Conservation (phyloP, 2,329 filamentous ascomycete genomes). For the Diplocarpon mali region DNA sequence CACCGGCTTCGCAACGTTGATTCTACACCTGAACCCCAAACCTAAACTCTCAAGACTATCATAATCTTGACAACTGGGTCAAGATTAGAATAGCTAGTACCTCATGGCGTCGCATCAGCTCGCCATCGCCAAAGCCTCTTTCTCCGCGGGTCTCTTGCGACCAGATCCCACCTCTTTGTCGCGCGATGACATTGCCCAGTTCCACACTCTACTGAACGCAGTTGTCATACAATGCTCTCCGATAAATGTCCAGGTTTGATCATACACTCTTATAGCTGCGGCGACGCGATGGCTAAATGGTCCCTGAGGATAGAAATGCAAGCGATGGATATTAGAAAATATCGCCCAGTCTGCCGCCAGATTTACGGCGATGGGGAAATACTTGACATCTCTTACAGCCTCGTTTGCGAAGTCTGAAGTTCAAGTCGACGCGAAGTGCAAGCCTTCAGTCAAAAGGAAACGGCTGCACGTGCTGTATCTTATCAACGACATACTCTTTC, state of each 20-base stretch:
- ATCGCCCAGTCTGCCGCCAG: constrained; percentile 57
- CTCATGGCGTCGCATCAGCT: constrained; percentile 58
- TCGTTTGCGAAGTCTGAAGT: constrained; percentile 35
- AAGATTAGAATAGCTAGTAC: neutral
- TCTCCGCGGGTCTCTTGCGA: constrained; percentile 62
- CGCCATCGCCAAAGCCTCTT: constrained; percentile 69
- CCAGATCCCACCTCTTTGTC: constrained; percentile 60
- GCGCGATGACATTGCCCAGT: constrained; percentile 57
- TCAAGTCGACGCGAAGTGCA: constrained; percentile 25
- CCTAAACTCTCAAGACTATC: neutral
- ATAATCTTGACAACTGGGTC: neutral
- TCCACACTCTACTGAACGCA: constrained; percentile 55
- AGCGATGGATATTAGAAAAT: constrained; percentile 70
- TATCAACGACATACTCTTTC: constrained; percentile 67
- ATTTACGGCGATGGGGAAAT: constrained; percentile 60
- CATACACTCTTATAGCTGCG: constrained; percentile 25
- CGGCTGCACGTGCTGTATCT: constrained; percentile 69
- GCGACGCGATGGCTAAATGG: constrained; percentile 29
- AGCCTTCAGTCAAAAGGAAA: constrained; percentile 53
- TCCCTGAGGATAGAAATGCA: constrained; percentile 60
- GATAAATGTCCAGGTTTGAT: constrained; percentile 76
- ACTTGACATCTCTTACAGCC: constrained; percentile 56
- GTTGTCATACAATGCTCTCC: constrained; percentile 62
- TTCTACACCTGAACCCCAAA: too few species aligned
- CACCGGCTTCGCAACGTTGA: neutral